Evolutionary conservation across 768 basidiomycete species (phyloP), one percentile per base, ranked within the genome.

Genomic region (Collybia sordida): DNA sequence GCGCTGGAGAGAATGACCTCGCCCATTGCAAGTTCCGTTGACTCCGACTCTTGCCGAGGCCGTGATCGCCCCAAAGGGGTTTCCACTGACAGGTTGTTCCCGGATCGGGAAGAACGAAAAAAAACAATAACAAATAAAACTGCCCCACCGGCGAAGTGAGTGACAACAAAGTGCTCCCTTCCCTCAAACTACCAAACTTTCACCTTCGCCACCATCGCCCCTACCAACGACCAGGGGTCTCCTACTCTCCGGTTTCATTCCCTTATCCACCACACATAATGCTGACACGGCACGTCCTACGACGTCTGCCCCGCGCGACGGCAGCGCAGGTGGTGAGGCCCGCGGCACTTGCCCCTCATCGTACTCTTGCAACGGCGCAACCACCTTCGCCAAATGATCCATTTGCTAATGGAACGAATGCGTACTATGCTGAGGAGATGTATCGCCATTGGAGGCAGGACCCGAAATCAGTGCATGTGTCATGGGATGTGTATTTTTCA

Each of bases 381-480:
- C 65, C 80, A 19, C 89, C 88, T 2, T 90, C 89, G 1, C 72
- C 87, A 18, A 90, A 90, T 58, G 90, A 93, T 65, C 77, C 79
- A 6, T 97, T 98, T 66, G 95, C 94, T 11, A 96, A 92, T 51
- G 94, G 93, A 36, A 94, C 89, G 36, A 98, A 97, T 70, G 78
- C 93, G 19, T 94, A 96, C 74, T 98, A 98, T 65, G 89, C 88
- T 17, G 95, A 91, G 60, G 93, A 96, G 70, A 98, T 98, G 96
- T 98, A 96, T 72, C 82, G 84, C 57, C 83, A 87, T 59, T 93
- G 91, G 92, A 81, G 80, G 67, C 80, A 90, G 72, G 93, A 99
- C 69, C 91, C 93, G 37, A 80, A 82, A 54, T 87, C 90, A 18
- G 97, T 99, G 0, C 97, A 99, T 73, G 76, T 82, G 0, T 97